Evolutionary conservation across 768 basidiomycete genomes (phyloP), one percentile per base, ranked within the genome.

Genomic region (Boletales sp.): DNA sequence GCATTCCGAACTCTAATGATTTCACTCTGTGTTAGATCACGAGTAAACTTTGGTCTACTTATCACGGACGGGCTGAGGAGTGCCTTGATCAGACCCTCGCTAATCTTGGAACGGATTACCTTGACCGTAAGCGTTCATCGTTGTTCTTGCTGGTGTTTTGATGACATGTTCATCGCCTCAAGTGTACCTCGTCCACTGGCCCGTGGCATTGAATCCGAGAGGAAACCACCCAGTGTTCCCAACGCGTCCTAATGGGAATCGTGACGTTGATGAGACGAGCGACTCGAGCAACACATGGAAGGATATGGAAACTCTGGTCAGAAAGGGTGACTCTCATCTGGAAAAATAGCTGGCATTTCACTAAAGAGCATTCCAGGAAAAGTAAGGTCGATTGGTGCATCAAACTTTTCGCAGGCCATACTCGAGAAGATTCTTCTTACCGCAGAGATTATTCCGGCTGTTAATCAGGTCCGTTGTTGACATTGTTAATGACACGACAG

Each of bases 131-230:
- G 77, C 72, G 25, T 55, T n/a, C 31, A 14, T n/a, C 17, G 7
- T 17, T 21, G n/a, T 19, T 41, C 3, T 11, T 37, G 18, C 15
- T 44, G 2, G 32, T 40, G 9, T 13, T 15, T 12, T 44, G 30
- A 14, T 45, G 36, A 53, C 11, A 0, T 6, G 6, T 9, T 37
- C 8, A 35, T 15, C 9, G 8, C 18, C 5, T 48, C 37, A 10
- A 58, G 78, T 87, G 49, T 86, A 84, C 59, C 76, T 89, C 25
- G 65, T 90, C 18, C 88, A 90, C 64, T 92, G 90, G 89, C 91
- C 90, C 1, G 69, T 91, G n/a, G 74, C 85, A 30, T 61, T 87
- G 58, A 87, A 86, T 60, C 79, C 82, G 11, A 79, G 80, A 21
- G 86, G 84, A 34, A 86, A 83, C 62, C 77, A 85, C 60, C 79